Conservation (phyloP, 2,329 filamentous ascomycete species). For the Fusarium caatingaense region DNA sequence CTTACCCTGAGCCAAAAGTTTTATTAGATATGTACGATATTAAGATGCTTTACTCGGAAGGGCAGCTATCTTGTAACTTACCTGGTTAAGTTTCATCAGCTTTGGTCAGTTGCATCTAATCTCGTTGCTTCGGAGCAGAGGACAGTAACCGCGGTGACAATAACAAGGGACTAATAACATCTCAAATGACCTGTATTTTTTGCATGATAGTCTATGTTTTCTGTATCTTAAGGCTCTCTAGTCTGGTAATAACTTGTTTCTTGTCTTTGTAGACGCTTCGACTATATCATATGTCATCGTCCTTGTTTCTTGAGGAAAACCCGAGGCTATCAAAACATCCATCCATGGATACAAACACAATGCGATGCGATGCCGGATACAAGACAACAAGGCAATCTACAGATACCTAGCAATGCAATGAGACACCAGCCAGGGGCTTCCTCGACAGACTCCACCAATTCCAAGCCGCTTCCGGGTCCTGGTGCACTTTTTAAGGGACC, state of each 20-base stretch:
- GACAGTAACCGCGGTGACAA: constrained; percentile 21
- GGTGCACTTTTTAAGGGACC: constrained; percentile 24
- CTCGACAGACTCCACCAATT: constrained; percentile 28
- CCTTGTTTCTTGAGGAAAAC: neutral
- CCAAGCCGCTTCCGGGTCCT: constrained; percentile 36
- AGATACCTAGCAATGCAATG: neutral
- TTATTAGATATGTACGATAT: constrained; percentile 6
- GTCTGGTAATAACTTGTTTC: neutral
- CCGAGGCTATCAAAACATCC: constrained; percentile 2
- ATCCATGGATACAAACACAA: neutral
- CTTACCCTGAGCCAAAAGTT: constrained; percentile 4
- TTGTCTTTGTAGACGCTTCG: neutral
- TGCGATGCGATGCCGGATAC: constrained; percentile 2
- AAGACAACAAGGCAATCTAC: neutral
- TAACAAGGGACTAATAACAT: constrained; percentile 1
- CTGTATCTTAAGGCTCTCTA: neutral
- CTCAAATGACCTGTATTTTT: neutral
- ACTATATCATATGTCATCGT: neutral
- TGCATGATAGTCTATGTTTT: neutral
- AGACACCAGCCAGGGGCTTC: constrained; percentile 26
- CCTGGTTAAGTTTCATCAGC: neutral
- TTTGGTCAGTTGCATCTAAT: constrained; percentile 6
- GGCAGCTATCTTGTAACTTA: constrained; percentile 3
- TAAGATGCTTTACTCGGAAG: constrained; percentile 11
- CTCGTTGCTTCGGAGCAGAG: constrained; percentile 15